phyloP scores from a whole-genome alignment of 1,284 basidiomycete species.

The Cryptococcus deneoformans region DNA sequence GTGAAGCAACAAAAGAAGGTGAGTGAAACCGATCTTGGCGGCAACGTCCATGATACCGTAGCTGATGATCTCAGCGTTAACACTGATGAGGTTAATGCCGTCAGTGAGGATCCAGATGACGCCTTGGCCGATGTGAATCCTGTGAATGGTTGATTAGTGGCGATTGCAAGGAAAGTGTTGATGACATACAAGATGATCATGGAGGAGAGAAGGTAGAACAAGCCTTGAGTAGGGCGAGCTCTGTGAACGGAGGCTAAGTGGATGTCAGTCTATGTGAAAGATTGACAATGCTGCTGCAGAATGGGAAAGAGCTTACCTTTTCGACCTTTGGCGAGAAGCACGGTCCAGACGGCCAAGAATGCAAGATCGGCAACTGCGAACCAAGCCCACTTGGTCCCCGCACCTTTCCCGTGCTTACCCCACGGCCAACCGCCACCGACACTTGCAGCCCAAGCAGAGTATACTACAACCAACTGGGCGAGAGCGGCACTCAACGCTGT shows the following conservation, averaged over 20 bases:
- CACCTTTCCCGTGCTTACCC: conserved; percentile 12
- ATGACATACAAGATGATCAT: conserved; percentile 32
- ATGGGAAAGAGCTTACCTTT: conserved; percentile 24
- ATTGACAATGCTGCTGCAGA: neutral
- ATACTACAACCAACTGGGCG: conserved; percentile 36
- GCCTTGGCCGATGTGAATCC: conserved; percentile 27
- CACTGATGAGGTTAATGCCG: conserved; percentile 34
- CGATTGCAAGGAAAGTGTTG: neutral
- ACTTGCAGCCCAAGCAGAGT: conserved; percentile 32
- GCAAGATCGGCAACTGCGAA: conserved; percentile 29
- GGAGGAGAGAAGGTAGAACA: conserved; percentile 33
- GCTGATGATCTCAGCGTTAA: conserved; percentile 45
- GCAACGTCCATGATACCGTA: conserved; percentile 44
- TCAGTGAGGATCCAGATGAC: conserved; percentile 39
- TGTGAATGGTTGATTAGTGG: neutral
- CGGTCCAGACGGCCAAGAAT: conserved; percentile 34
- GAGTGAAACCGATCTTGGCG: conserved; percentile 44
- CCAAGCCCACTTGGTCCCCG: conserved; percentile 34
- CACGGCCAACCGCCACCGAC: neutral
- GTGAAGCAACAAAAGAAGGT: conserved; percentile 43
- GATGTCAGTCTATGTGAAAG: neutral
- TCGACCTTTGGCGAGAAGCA: conserved; percentile 34
- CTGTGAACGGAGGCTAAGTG: conserved; percentile 27
- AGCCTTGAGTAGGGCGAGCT: conserved; percentile 29
- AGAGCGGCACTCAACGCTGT: conserved; percentile 31